phyloP scores from a whole-genome alignment of 208 protist species.

The Porcisia deanei region DNA sequence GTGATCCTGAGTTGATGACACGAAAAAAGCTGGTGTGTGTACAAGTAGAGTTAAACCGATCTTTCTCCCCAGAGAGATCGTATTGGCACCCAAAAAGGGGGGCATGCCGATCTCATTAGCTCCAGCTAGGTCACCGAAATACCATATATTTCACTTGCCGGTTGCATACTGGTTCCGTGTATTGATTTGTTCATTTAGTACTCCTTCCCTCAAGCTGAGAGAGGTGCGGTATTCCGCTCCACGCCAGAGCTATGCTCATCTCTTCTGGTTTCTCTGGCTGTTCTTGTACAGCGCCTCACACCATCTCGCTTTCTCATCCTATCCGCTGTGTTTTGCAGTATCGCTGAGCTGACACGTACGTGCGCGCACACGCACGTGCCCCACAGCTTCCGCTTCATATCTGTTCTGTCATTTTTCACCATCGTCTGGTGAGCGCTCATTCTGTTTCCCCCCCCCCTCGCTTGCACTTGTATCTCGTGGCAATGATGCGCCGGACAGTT shows the following conservation, averaged over 20 bases:
- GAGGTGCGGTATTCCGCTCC: neutral
- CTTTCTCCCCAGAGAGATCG: neutral
- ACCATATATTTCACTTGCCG: neutral
- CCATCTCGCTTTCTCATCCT: neutral
- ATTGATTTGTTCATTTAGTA: neutral
- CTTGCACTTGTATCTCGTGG: neutral
- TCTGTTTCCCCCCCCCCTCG: neutral
- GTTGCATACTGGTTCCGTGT: neutral
- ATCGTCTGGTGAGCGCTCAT: neutral
- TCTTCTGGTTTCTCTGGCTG: neutral
- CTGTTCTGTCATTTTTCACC: neutral
- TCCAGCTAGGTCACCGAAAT: neutral
- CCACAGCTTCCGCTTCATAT: neutral
- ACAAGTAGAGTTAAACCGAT: neutral
- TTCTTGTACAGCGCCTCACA: slow-evolving; percentile 6
- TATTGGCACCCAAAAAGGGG: neutral
- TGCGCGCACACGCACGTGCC: neutral
- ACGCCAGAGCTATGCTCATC: neutral
- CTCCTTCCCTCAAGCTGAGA: neutral
- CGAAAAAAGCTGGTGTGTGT: neutral
- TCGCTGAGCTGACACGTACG: neutral
- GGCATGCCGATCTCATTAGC: neutral
- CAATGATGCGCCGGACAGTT: slow-evolving; percentile 32
- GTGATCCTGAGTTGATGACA: neutral
- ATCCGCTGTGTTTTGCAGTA: neutral